A percentile compares a stretch with the other conserved stretches of the same genome.
Conservation (phyloP, 108 stramenopile species). For the Cyclostephanos tholiformis region DNA sequence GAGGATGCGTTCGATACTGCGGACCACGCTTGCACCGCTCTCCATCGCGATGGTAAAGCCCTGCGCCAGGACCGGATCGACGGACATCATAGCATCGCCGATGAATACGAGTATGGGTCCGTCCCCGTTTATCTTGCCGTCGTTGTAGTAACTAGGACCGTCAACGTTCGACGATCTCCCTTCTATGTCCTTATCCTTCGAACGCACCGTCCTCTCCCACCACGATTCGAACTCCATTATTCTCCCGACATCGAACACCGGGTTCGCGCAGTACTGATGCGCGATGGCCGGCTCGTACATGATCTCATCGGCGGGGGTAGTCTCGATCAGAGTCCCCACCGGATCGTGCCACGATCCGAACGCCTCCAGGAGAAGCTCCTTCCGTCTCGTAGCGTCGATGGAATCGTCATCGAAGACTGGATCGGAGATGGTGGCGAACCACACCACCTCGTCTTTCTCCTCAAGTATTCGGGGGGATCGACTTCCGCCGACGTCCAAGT, state of each 20-base stretch:
- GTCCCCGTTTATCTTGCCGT: slow-evolving; percentile 36
- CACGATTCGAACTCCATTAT: slow-evolving; percentile 49
- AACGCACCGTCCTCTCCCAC: slow-evolving; percentile 10
- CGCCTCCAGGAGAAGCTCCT: slow-evolving; percentile 60
- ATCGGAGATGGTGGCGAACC: slow-evolving; percentile 89
- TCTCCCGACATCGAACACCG: slow-evolving; percentile 68
- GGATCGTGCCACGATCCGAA: slow-evolving; percentile 87
- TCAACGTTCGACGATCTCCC: neutral
- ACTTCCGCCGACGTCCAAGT: slow-evolving; percentile 5
- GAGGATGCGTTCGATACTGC: slow-evolving; percentile 42
- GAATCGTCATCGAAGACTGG: slow-evolving; percentile 22
- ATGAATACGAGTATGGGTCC: slow-evolving; percentile 76
- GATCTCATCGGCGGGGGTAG: slow-evolving; percentile 82
- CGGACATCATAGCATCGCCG: slow-evolving; percentile 85
- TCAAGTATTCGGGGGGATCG: slow-evolving; percentile 17
- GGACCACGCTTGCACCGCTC: slow-evolving; percentile 63
- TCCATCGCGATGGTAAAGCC: slow-evolving; percentile 90
- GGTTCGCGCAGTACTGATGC: slow-evolving; percentile 65
- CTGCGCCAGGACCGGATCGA: slow-evolving; percentile 89
- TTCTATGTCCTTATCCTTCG: neutral
- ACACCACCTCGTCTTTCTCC: slow-evolving; percentile 64
- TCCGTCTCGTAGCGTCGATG: slow-evolving; percentile 46
- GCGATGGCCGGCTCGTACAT: slow-evolving; percentile 78
- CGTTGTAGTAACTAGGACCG: neutral
- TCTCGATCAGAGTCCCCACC: slow-evolving; percentile 66